These are phyloP conservation scores for Boeremia exigua DNA, from an alignment of 2,329 filamentous ascomycete genomes.

Conservation along the genomic window DNA sequence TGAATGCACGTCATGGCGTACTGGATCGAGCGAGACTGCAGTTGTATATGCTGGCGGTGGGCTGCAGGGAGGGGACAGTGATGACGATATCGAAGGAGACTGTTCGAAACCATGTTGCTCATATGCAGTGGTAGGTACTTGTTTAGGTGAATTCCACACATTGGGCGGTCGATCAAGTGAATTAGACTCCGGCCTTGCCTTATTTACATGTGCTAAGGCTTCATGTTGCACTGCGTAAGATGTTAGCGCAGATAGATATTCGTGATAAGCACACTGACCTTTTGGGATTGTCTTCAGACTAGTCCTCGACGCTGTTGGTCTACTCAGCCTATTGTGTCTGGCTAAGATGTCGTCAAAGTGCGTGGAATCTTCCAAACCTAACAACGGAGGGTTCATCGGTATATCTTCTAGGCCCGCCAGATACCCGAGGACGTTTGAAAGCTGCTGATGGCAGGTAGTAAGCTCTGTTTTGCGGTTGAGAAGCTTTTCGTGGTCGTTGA, in stretches of 20 bases:
- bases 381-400: not conserved
- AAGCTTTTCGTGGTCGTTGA: constrained; percentile 34
- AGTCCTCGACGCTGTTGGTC: not conserved
- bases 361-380: not conserved
- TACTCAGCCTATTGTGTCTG: not conserved
- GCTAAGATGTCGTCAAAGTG: constrained; percentile 6
- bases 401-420: constrained; percentile 25
- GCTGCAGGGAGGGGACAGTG: not conserved
- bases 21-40: not conserved
- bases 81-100: not conserved
- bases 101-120: not conserved
- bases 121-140: not conserved
- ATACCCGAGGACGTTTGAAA: constrained; percentile 31
- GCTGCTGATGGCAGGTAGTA: constrained; percentile 31
- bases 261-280: not conserved
- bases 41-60: constrained; percentile 6
- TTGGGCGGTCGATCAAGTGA: not conserved
- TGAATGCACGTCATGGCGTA: not conserved
- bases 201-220: not conserved
- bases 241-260: not conserved
- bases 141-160: not conserved
- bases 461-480: constrained; percentile 29
- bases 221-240: not conserved
- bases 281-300: not conserved
- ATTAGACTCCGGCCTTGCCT: too few relatives aligned